Evolutionary conservation across 345 rosid genomes (phyloP).

Genomic region (Psidium guajava): DNA sequence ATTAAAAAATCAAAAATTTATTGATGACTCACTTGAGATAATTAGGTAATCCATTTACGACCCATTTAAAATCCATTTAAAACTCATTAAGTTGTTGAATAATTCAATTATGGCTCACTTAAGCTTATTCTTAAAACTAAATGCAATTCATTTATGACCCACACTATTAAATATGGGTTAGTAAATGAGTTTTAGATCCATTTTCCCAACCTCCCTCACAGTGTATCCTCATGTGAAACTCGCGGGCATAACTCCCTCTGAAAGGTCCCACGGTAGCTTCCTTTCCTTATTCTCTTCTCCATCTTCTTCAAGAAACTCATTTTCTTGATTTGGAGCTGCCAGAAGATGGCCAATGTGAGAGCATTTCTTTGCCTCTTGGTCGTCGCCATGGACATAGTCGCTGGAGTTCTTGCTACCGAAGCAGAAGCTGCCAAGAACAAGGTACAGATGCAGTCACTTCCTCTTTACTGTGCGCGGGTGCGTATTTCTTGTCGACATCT

Average conservation of each 20-base stretch:
- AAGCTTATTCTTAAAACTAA: too few relatives aligned
- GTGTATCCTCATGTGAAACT: not conserved
- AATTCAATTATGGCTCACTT: too few relatives aligned
- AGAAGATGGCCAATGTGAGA: not conserved
- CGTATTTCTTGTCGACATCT: rapidly evolving
- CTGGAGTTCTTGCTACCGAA: slow-evolving; percentile 1
- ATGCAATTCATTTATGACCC: too few relatives aligned
- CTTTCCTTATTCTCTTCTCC: not conserved
- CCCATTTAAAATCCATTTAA: too few relatives aligned
- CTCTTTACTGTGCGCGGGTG: not conserved
- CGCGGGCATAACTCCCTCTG: not conserved
- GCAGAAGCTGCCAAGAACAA: slow-evolving; percentile 4
- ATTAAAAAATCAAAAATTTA: too few relatives aligned
- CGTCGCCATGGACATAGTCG: slow-evolving; percentile 2
- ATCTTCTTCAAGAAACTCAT: not conserved
- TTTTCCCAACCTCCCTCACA: too few relatives aligned
- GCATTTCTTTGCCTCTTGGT: not conserved
- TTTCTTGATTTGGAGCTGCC: not conserved
- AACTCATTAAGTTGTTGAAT: too few relatives aligned
- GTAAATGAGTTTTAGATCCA: too few relatives aligned
- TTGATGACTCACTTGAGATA: too few relatives aligned
- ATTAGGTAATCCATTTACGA: too few relatives aligned
- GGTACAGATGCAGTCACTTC: not conserved
- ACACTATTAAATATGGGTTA: too few relatives aligned
- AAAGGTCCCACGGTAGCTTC: not conserved